Evolutionary conservation across 2,329 filamentous ascomycete species (phyloP).

Genomic region (Piedraia hortae): DNA sequence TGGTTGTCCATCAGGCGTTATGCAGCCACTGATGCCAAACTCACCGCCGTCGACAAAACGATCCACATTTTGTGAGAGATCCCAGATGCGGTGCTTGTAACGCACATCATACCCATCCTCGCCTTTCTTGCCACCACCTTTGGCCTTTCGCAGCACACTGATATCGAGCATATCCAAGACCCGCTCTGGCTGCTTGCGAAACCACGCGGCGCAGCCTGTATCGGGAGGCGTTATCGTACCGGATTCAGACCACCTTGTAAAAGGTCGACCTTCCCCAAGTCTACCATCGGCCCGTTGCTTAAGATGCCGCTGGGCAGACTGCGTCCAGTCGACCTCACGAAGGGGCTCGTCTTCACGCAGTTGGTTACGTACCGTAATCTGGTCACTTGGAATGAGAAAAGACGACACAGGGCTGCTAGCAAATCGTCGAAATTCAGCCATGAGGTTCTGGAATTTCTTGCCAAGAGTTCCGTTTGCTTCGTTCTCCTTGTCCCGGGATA

Average conservation of each 20-base stretch:
- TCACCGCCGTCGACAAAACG: conserved; percentile 21
- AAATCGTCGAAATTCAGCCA: conserved; percentile 23
- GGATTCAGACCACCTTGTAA: conserved; percentile 31
- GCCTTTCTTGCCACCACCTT: too few species aligned
- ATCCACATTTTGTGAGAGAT: conserved; percentile 49
- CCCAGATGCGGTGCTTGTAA: conserved; percentile 28
- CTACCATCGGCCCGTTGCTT: conserved; percentile 22
- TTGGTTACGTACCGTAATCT: conserved; percentile 9
- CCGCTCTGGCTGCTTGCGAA: conserved; percentile 25
- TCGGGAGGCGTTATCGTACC: conserved; percentile 27
- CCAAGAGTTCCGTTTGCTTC: conserved; percentile 1
- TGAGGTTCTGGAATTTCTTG: conserved; percentile 17
- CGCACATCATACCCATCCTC: conserved; percentile 28
- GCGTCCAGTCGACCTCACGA: conserved; percentile 22
- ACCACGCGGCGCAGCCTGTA: conserved; percentile 25
- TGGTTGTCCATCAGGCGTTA: conserved; percentile 37
- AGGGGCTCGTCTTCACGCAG: conserved; percentile 3
- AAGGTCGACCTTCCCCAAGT: conserved; percentile 27
- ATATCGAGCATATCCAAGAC: conserved; percentile 39
- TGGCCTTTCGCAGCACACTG: conserved; percentile 23
- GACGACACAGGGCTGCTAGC: conserved; percentile 34
- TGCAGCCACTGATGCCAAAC: conserved; percentile 34
- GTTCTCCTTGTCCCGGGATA: neutral
- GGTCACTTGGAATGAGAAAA: conserved; percentile 31
- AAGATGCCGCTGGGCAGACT: conserved; percentile 32